Evolutionary conservation across 179 eudicot species (phyloP), one percentile per base, ranked within the genome.

Genomic region (Drosera spatulata): DNA sequence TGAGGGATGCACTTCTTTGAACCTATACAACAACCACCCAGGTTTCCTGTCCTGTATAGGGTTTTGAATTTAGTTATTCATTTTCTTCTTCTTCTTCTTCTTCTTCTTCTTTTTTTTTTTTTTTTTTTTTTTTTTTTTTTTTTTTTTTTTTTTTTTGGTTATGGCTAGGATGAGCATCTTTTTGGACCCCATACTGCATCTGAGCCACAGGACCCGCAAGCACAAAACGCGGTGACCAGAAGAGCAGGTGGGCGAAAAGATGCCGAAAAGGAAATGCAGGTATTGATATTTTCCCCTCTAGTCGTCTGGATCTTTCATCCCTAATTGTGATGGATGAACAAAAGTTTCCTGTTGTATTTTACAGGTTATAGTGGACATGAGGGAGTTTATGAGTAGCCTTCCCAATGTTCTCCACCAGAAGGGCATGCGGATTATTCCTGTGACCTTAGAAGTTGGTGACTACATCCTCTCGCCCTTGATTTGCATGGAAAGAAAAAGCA

Each of bases 311-410:
- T 6, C 55, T n/a, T 53, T 53, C 7, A 53, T 33, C 33, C 37
- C 33, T 53, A 6, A 11, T 10, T n/a, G 7, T n/a, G 48, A 50
- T 4, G 33, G 33, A 22, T 59, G 38, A 59, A 60, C 2, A n/a
- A 6, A 7, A 4, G 33, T 48, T 37, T 12, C 39, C 39, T 41
- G 41, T 58, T 55, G 7, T 58, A 44, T 41, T 58, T 52, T 68
- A 15, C 64, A 93, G 99, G 84, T 93, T 61, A 93, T 93, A 63
- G 99, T 93, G 74, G 99, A 93, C 69, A 93, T 93, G 99, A 81
- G 99, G 75, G 99, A 93, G 69, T 93, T 93, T 76, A 93, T 93
- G 99, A 93, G 99, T 76, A 93, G 93, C 83, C 87, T 93, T 69
- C 99, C 99, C 11, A 93, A 93, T 77, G 99, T 93, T 52, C 96